A percentile compares a stretch with the other conserved stretches of the same genome.
Evolutionary conservation across 2,329 filamentous ascomycete species (phyloP).

Genomic region (Huntiella decipiens): DNA sequence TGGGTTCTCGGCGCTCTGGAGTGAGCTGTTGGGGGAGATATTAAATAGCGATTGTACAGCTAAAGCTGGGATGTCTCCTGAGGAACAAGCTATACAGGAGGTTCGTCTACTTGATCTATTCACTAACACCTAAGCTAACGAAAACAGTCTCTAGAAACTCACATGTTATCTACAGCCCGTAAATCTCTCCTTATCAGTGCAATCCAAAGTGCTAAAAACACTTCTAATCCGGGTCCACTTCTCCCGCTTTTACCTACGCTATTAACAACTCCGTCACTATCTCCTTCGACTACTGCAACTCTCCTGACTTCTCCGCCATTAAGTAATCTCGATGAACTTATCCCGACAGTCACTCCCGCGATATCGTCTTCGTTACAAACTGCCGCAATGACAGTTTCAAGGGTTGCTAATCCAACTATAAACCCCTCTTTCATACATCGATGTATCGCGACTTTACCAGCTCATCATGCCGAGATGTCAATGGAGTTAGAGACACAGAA

Average conservation of each 20-base stretch:
- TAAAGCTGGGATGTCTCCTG: conserved; percentile 28
- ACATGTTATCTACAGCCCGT: conserved; percentile 28
- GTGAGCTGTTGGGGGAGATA: conserved; percentile 17
- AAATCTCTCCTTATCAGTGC: conserved; percentile 31
- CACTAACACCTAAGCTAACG: neutral
- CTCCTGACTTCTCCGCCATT: conserved; percentile 33
- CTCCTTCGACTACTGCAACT: conserved; percentile 21
- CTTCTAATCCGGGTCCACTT: conserved; percentile 15
- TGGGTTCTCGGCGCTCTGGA: conserved; percentile 22
- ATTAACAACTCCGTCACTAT: conserved; percentile 19
- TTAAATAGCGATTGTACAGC: conserved; percentile 40
- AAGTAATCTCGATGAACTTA: conserved; percentile 25
- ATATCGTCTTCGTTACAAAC: conserved; percentile 31
- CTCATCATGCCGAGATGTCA: conserved; percentile 21
- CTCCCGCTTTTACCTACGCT: conserved; percentile 35
- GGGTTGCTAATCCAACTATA: conserved; percentile 24
- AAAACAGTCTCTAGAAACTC: conserved; percentile 24
- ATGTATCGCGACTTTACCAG: conserved; percentile 29
- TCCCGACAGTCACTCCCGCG: conserved; percentile 28
- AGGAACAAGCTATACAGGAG: conserved; percentile 29
- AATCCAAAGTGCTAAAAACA: conserved; percentile 25
- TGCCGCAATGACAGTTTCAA: conserved; percentile 28
- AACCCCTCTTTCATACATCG: conserved; percentile 41
- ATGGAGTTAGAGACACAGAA: conserved; percentile 17
- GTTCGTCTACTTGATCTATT: conserved; percentile 18